A percentile compares a stretch with the other conserved stretches of the same genome.
Conservation (phyloP, 768 basidiomycete species). For the Nidularia pulvinata region DNA sequence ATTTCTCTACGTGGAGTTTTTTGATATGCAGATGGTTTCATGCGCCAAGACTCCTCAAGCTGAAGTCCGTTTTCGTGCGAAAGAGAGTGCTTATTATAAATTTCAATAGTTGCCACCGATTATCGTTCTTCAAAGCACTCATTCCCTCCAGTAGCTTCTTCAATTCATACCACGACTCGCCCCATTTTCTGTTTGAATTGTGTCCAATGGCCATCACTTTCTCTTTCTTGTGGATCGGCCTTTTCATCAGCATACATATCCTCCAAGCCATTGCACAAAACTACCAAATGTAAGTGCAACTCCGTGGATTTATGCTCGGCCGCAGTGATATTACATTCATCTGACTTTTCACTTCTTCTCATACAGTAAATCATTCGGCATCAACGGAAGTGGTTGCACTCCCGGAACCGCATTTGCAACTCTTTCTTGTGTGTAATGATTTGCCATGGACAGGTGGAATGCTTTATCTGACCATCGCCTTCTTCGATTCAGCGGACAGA, state of each 20-base stretch:
- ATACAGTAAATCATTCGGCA: slow-evolving; percentile 3
- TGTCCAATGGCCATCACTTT: slow-evolving; percentile 2
- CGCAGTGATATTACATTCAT: too few relatives aligned
- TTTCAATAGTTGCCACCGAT: not conserved
- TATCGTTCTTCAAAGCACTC: not conserved
- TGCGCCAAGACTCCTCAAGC: not conserved
- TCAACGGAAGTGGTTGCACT: slow-evolving; percentile 12
- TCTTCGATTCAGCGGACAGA: slow-evolving; percentile 3
- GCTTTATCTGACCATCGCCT: not conserved
- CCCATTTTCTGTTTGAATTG: not conserved
- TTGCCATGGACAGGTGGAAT: not conserved
- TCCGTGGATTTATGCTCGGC: too few relatives aligned
- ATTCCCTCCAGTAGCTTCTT: not conserved
- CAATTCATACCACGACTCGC: not conserved
- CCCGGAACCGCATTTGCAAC: slow-evolving; percentile 8
- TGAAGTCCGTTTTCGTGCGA: not conserved
- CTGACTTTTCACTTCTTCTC: not conserved
- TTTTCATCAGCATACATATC: slow-evolving; percentile 1
- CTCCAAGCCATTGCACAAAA: slow-evolving; percentile 3
- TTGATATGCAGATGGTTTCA: not conserved
- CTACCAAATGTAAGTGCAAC: slow-evolving; percentile 3
- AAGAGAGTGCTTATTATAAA: not conserved
- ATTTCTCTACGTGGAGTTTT: not conserved
- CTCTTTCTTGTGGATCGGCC: slow-evolving; percentile 1
- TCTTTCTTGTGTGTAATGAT: slow-evolving; percentile 5